Conservation (phyloP, 176 grass and related monocot species). For the Triticum dicoccoides region DNA sequence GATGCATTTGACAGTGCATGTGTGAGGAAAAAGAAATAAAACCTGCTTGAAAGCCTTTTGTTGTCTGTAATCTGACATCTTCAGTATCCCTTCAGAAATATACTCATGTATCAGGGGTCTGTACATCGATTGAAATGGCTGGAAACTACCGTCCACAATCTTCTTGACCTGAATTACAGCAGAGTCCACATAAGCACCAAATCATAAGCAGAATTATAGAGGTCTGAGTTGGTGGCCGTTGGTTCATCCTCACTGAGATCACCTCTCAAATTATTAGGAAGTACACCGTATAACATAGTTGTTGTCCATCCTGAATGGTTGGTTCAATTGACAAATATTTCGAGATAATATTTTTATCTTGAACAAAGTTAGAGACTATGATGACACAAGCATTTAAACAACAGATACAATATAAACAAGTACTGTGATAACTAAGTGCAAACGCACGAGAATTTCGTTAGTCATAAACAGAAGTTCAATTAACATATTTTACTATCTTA, state of each 20-base stretch:
- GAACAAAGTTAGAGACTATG: background rate
- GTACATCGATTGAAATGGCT: slow-evolving; percentile 77
- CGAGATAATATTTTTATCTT: background rate
- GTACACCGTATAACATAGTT: background rate
- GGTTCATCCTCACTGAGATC: background rate
- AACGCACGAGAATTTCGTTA: background rate
- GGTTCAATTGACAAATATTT: background rate
- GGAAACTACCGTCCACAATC: slow-evolving; percentile 81
- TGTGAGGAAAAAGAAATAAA: slow-evolving; percentile 15
- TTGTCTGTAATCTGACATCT: slow-evolving; percentile 38
- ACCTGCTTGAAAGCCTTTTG: slow-evolving; percentile 63
- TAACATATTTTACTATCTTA: background rate
- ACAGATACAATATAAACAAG: background rate
- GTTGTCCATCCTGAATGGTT: background rate
- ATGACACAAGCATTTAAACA: background rate
- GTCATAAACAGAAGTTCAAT: background rate
- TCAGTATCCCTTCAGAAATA: slow-evolving; percentile 56
- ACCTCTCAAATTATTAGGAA: background rate
- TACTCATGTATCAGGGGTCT: slow-evolving; percentile 62
- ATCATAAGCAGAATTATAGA: background rate
- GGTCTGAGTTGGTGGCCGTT: background rate
- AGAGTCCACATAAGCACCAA: background rate
- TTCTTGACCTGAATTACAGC: slow-evolving; percentile 69
- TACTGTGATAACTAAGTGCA: background rate
- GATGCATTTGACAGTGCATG: background rate